Evolutionary conservation across 257 asterid species (phyloP), one percentile per base, ranked within the genome.

Genomic region (Capsicum baccatum): DNA sequence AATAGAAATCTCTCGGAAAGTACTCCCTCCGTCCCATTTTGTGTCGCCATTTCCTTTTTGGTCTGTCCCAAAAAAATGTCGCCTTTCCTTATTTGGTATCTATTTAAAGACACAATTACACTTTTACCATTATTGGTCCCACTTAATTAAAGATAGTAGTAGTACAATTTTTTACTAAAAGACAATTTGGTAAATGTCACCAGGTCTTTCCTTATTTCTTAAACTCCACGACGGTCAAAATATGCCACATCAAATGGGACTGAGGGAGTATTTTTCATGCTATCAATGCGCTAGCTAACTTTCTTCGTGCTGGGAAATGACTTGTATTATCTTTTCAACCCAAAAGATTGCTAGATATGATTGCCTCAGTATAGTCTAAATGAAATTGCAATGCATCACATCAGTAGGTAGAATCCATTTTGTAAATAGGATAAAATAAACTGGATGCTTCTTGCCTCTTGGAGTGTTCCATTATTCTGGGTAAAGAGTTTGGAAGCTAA

Each of bases 391-490:
- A 52, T 52, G 63, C 47, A 52, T 52, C 47, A 76, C 14, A 76
- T 76, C 60, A 50, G 81, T 76, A 52, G 63, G 63, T 76, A 6
- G 59, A 76, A 76, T 76, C 47, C 47, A 52, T 76, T 76, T 11
- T 73, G 80, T 73, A 73, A 73, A 76, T 54, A 26, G 42, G 47
- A 52, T 26, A 6, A 14, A 52, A 76, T 19, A 54, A 50, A 14
- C 0, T 73, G 80, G 60, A 39, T 15, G 59, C 33, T 47, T 10
- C 59, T 73, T 48, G 80, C 80, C 37, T 73, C 59, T n/a, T 73
- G 44, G 44, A 9, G 44, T 50, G 21, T 26, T 74, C 47, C 19
- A 21, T 74, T 76, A 76, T 76, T 76, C 64, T 76, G 63, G 14
- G 81, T 52, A 76, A 50, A 21, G 62, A 76, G 21, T 26, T 50